Base-by-base conservation (phyloP, 2,329 filamentous ascomycete species). In the Colletotrichum sublineola region DNA sequence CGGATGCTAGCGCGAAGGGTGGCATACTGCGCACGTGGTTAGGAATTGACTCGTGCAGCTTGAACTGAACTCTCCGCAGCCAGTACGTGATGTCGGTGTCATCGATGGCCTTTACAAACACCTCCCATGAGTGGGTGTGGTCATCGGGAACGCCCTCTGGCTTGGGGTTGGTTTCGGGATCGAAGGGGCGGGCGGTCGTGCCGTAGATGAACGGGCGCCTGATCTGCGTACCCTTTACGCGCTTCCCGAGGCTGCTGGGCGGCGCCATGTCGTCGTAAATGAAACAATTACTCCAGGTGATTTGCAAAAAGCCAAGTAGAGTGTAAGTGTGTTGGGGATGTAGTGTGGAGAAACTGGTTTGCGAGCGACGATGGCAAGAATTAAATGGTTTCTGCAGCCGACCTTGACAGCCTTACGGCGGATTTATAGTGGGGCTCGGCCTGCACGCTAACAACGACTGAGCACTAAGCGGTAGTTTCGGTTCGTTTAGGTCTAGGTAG, bases 11-110 rank as follows among this genome's bases (percentile, higher is more conserved):
- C 15, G 42, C 53, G 52, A 46, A 53, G 46, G 36, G 74, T 76
- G 78, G 82, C 87, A 73, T 81, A 89, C 89, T 97, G 77, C 96
- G 93, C 31, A 96, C 89, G 69, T 93, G 93, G 82, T 98, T 97
- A 38, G 94, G 92, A 81, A 98, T 98, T 12, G 96, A 98, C 82
- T 98, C 95, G 86, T 98, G 96, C 20, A 99, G 90, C 82, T 98
- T 98, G 85, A 99, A 99, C 81, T 98, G 95, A 1, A 99, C 96
- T 78, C 97, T 96, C 71, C 96, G 94, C 76, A 98, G 88, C 95
- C 96, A 99, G 82, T 97, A 96, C 38, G 94, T 95, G 76, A 98
- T 93, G 79, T 97, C 94, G 73, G 94, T 93, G 81, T 94, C 94
- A 78, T 97, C 94, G 66, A 97, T 87, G 58, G 95, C 94, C 79